Percentiles rank a stretch among this genome's conserved stretches.
These are phyloP conservation scores for Aspergillus piperis DNA, from an alignment of 2,329 filamentous ascomycete genomes.

Conservation along the genomic window DNA sequence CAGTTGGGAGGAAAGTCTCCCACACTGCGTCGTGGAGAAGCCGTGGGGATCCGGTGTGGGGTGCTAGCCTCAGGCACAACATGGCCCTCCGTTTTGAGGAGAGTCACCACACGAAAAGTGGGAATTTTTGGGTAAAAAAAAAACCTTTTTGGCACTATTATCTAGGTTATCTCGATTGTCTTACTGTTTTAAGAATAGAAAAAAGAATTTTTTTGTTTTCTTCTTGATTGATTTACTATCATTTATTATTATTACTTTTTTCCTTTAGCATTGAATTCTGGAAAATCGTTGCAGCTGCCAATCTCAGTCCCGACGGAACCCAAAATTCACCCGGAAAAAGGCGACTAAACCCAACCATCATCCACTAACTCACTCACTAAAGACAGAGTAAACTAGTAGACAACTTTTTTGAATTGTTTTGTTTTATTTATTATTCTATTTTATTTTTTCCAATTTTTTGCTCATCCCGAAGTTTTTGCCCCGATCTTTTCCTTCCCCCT, in stretches of 20 bases:
- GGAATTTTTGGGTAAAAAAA: neutral
- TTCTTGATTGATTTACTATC: neutral
- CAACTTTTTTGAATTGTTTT: no score
- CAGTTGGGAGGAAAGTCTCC: neutral
- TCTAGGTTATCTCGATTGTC: no score
- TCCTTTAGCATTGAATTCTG: neutral
- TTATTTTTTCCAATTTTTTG: neutral
- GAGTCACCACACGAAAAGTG: neutral
- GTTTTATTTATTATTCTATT: no score
- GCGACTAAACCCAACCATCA: neutral
- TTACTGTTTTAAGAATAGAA: no score
- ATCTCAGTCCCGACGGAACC: neutral
- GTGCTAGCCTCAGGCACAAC: neutral
- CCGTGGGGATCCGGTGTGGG: slow-evolving; percentile 11
- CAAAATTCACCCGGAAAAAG: slow-evolving; percentile 1
- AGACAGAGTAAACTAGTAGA: no score
- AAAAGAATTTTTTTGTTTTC: neutral
- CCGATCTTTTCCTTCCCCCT: slow-evolving; percentile 10
- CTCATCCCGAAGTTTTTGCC: slow-evolving; percentile 22
- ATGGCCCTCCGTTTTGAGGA: neutral
- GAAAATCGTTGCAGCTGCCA: neutral
- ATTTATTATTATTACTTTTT: neutral
- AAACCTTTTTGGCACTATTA: neutral
- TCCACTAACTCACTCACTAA: neutral
- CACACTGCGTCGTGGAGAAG: neutral